Conservation (phyloP, 1,139 yeast species). For the Candida freyschussii region DNA sequence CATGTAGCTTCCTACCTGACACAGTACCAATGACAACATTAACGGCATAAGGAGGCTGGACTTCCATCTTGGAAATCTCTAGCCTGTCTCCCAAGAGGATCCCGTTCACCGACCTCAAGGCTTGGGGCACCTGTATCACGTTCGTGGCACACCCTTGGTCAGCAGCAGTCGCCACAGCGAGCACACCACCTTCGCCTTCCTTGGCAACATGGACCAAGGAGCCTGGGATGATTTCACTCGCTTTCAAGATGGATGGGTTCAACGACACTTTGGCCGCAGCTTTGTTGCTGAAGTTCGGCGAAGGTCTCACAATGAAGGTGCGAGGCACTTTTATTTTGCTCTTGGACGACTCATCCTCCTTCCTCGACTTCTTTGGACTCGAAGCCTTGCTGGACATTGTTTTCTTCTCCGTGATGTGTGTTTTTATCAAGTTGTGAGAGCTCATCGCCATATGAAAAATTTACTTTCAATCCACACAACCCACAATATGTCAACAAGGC, state of each 20-base stretch:
- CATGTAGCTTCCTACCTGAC: constrained; percentile 22
- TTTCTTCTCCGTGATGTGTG: no score
- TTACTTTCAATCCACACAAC: no score
- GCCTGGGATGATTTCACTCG: constrained; percentile 50
- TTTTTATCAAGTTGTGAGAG: no score
- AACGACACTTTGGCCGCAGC: constrained; percentile 40
- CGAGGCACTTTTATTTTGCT: constrained; percentile 36
- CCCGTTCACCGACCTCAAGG: constrained; percentile 50
- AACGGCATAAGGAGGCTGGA: constrained; percentile 49
- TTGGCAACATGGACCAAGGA: constrained; percentile 48
- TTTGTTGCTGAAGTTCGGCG: constrained; percentile 32
- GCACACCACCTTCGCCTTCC: constrained; percentile 45
- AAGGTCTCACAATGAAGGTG: constrained; percentile 58
- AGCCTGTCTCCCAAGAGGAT: constrained; percentile 72
- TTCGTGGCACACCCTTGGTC: constrained; percentile 43
- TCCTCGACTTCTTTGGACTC: constrained; percentile 18
- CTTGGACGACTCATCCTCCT: constrained; percentile 25
- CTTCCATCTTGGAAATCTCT: constrained; percentile 38
- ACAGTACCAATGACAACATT: constrained; percentile 29
- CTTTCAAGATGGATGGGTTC: constrained; percentile 48
- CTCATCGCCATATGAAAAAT: no score
- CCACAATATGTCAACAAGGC: no score
- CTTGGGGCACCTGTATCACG: constrained; percentile 47
- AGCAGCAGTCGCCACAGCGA: constrained; percentile 38
- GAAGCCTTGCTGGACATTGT: constrained; percentile 6